Base-by-base conservation (phyloP, 2,329 filamentous ascomycete genomes). In the Ophiostoma tasmaniense region DNA sequence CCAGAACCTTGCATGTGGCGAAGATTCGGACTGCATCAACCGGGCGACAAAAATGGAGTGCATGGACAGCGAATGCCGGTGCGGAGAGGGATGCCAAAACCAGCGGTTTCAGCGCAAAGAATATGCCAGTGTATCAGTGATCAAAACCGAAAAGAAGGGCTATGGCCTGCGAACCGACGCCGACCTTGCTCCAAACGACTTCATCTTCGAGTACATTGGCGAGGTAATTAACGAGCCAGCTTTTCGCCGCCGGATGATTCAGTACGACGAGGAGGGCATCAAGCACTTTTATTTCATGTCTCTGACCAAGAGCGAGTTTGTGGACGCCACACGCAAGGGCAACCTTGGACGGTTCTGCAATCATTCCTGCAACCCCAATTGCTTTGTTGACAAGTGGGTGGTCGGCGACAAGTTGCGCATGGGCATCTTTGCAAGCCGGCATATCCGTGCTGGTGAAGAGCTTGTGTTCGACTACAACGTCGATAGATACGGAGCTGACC, bases 211-310 rank as follows among this genome's bases (percentile, higher is more conserved):
- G 80, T 99, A 99, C 78, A 94, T 99, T 74, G 95, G 95, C 74
- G 95, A 99, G 80, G 95, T 98, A 74, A 97, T 99, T 77, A 94
- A 96, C 75, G 94, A 99, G 79, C 85, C 87, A 37, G 90, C 90
- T 13, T 98, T 98, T 76, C 90, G 93, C 69, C 88, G 89, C 70
- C 92, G 95, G 71, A 97, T 96, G 89, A 82, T 92, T 52, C 90
- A 96, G 75, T 99, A 99, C 79, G 93, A 97, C 76, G 86, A 95
- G 65, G 92, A 98, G 78, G 93, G 93, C 71, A 97, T 99, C 84
- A 97, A 96, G 79, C 95, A 99, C 80, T 99, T 99, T 79, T 99
- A 99, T 80, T 99, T 99, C 82, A 99, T 99, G 95, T 98, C 95
- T 35, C 88, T 99, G 71, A 96, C 88, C 76, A 96, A 96, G 78